Percentiles rank a stretch among this genome's conserved stretches.
These are phyloP conservation scores for Fusarium humuli DNA, from an alignment of 2,329 filamentous ascomycete species.

Conservation along the genomic window DNA sequence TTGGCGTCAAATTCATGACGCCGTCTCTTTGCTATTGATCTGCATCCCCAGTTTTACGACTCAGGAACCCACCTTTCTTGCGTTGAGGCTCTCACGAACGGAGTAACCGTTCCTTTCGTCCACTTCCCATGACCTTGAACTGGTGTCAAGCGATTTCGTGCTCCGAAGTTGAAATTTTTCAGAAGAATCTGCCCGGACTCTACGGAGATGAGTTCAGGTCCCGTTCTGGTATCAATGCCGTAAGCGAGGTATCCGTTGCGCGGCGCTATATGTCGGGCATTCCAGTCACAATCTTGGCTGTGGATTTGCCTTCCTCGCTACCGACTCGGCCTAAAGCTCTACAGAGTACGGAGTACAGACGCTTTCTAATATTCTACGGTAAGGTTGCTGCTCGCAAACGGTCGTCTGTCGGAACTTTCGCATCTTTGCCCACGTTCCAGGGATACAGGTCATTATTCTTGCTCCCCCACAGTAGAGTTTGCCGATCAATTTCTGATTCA, in stretches of 20 bases:
- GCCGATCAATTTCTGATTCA: background rate
- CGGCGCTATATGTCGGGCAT: conserved; percentile 5
- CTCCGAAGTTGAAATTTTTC: background rate
- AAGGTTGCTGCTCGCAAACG: background rate
- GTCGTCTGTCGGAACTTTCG: background rate
- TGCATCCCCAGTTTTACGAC: background rate
- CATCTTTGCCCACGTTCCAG: background rate
- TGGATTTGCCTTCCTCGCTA: background rate
- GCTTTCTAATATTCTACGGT: conserved; percentile 19
- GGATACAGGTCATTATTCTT: background rate
- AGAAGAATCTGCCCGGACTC: background rate
- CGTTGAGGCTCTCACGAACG: background rate
- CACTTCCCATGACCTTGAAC: background rate
- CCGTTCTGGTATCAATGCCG: background rate
- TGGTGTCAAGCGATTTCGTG: background rate
- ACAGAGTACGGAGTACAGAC: background rate
- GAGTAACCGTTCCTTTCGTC: background rate
- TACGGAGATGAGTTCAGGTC: background rate
- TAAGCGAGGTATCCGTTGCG: background rate
- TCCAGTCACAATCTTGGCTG: conserved; percentile 14
- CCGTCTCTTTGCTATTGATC: background rate
- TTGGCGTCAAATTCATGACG: background rate
- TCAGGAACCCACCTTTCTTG: background rate
- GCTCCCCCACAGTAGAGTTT: background rate
- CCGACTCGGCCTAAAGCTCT: background rate